Base-by-base conservation (phyloP, 768 basidiomycete species). In the Pisolithus marmoratus region DNA sequence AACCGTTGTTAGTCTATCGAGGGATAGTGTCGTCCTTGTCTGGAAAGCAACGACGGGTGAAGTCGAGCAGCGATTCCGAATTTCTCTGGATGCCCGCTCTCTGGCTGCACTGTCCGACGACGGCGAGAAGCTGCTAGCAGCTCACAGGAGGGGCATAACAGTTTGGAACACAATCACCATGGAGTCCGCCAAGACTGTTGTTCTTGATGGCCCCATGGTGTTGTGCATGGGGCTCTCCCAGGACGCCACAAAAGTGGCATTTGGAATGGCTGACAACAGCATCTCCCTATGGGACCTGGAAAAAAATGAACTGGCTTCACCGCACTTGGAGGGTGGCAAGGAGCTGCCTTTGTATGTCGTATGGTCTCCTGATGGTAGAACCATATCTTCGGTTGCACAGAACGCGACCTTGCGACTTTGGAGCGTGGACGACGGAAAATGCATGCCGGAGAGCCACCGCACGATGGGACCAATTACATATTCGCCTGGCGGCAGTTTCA, bases 191-290 rank as follows among this genome's bases (percentile, higher is more conserved):
- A 36, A 15, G 29, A 24, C 27, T 3, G 4, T 49, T n/a, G 6
- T 8, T 11, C 20, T 24, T 5, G 26, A 12, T 19, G 29, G 31
- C 12, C 43, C 51, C 3, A 46, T 46, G 44, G 22, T 46, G 7
- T 14, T 52, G 17, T 50, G 46, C 31, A 52, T 38, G 17, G 55
- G 26, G 8, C 57, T 54, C 46, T 51, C 57, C 19, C 52, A 26
- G 3, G 49, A 57, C 38, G 49, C 37, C 3, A 38, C 24, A 27
- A 40, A 38, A 8, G 42, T 58, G 0, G 53, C 48, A 8, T 56
- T 58, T 20, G 60, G 61, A 2, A 42, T 50, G n/a, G 37, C 42
- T 8, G 60, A 62, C 42, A n/a, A 51, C 4, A 49, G 52, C n/a
- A 19, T 61, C 5, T 45, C 46, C 8, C 36, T 56, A 17, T 60